Evolutionary conservation across 2,329 filamentous ascomycete genomes (phyloP).

Genomic region (Magnaporthiopsis rhizophila): DNA sequence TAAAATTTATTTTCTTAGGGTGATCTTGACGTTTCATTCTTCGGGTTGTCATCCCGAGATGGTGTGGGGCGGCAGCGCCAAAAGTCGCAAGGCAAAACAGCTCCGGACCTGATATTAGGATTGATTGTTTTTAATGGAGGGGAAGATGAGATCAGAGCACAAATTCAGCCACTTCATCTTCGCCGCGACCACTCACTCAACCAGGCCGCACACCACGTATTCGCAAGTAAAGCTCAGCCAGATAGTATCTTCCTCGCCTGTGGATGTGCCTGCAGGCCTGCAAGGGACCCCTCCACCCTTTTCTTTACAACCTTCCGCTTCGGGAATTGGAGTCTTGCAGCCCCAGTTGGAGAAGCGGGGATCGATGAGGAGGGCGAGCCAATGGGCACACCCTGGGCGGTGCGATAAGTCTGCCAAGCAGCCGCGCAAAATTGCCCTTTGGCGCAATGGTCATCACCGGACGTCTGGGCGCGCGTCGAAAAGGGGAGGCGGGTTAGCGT

Average conservation of each 20-base stretch:
- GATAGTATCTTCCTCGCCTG: no score
- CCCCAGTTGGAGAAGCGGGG: background rate
- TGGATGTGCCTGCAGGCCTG: background rate
- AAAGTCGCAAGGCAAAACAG: no score
- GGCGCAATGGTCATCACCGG: background rate
- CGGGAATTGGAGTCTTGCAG: conserved; percentile 1
- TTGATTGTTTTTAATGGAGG: no score
- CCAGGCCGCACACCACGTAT: no score
- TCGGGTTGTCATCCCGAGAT: background rate
- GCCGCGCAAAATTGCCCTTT: conserved; percentile 6
- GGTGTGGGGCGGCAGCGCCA: background rate
- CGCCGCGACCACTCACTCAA: no score
- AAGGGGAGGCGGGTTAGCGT: background rate
- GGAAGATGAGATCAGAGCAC: no score
- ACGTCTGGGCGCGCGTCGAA: background rate
- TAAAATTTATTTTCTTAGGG: background rate
- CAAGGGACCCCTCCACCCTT: background rate
- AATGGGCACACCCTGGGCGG: conserved; percentile 1
- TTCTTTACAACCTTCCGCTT: conserved; percentile 6
- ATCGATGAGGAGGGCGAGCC: background rate
- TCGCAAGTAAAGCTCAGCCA: no score
- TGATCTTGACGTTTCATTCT: background rate
- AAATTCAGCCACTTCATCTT: no score
- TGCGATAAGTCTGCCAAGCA: conserved; percentile 6
- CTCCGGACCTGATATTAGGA: no score